Conservation (phyloP, 495 filamentous ascomycete species). For the Ascobolus immersus region DNA sequence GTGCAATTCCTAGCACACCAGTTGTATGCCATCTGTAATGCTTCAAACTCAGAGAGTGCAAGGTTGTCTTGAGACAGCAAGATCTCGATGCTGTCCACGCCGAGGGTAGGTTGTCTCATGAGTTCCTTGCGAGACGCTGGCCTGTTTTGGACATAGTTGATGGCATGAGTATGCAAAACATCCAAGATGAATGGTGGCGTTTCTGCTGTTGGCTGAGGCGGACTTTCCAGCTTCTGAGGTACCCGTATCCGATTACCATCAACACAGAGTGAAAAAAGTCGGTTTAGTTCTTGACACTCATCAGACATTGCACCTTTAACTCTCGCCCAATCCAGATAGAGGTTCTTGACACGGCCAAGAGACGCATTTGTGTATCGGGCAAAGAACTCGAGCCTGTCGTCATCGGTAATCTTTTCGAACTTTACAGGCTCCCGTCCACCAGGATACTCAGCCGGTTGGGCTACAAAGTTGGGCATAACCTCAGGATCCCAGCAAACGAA, state of each 20-base stretch:
- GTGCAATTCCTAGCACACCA: constrained; percentile 21
- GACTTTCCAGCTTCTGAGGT: constrained; percentile 20
- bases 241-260: constrained; percentile 26
- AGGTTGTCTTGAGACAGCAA: constrained; percentile 20
- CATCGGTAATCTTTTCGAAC: constrained; percentile 22
- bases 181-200: constrained; percentile 23
- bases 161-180: constrained; percentile 20
- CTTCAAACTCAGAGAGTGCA: constrained; percentile 25
- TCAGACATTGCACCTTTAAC: constrained; percentile 21
- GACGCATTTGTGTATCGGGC: constrained; percentile 24
- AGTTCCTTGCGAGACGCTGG: constrained; percentile 1
- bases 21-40: constrained; percentile 19
- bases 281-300: constrained; percentile 27
- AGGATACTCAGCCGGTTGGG: constrained; percentile 23
- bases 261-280: constrained; percentile 27
- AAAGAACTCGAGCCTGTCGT: constrained; percentile 25
- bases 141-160: background rate
- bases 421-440: constrained; percentile 21
- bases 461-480: constrained; percentile 20
- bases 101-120: constrained; percentile 8
- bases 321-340: constrained; percentile 27
- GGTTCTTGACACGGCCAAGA: constrained; percentile 25
- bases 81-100: constrained; percentile 19
- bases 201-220: constrained; percentile 13
- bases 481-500: constrained; percentile 29